Conservation (phyloP, 2,329 filamentous ascomycete genomes). For the Phyllachora maydis region DNA sequence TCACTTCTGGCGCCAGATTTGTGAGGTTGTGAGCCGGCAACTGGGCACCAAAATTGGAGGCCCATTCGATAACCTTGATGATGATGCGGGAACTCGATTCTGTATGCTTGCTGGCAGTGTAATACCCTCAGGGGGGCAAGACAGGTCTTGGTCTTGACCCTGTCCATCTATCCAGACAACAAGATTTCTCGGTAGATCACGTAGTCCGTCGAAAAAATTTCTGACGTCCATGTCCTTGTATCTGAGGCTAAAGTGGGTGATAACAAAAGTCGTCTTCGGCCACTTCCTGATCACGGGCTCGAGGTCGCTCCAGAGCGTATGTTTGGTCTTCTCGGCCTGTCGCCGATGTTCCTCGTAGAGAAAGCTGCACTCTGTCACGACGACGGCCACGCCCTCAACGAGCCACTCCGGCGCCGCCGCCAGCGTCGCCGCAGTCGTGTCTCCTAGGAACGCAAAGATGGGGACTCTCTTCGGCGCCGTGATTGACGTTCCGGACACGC, state of each 20-base stretch:
- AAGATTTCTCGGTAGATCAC: conserved; percentile 18
- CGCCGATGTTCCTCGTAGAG: conserved; percentile 18
- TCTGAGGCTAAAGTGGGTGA: conserved; percentile 25
- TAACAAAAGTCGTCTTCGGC: conserved; percentile 20
- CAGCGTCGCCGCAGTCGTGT: conserved; percentile 19
- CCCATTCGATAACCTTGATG: too few relatives aligned
- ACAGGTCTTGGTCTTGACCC: too few relatives aligned
- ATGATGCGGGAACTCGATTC: too few relatives aligned
- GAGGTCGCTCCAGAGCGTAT: conserved; percentile 23
- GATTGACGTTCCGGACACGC: conserved; percentile 15
- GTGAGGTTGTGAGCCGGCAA: too few relatives aligned
- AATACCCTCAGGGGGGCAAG: too few relatives aligned
- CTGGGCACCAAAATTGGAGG: too few relatives aligned
- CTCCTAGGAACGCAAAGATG: conserved; percentile 25
- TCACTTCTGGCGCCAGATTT: too few relatives aligned
- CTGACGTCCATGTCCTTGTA: conserved; percentile 19
- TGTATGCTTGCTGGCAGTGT: too few relatives aligned
- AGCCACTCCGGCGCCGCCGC: conserved; percentile 18
- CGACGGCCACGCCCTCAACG: conserved; percentile 16
- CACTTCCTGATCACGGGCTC: conserved; percentile 20
- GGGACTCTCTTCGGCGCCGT: conserved; percentile 16
- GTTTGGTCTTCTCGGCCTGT: conserved; percentile 23
- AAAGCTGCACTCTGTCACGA: conserved; percentile 28
- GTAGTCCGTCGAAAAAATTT: conserved; percentile 18
- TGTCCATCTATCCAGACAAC: conserved; percentile 23